These are phyloP conservation scores for Paraurostyla sp. DNA, from an alignment of 73 alveolate genomes.

Conservation along the genomic window DNA sequence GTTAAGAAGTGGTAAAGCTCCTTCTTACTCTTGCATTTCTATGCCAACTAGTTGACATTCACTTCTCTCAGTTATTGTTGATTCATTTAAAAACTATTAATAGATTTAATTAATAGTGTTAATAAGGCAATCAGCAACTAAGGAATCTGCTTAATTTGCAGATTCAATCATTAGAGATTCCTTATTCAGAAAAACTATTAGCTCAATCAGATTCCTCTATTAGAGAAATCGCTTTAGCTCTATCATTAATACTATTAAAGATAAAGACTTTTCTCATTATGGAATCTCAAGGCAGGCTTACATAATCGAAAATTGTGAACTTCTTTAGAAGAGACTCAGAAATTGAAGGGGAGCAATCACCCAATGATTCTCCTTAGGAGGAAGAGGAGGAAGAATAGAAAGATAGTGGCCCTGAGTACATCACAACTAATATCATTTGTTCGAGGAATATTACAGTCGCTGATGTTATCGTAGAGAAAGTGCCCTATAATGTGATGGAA, in stretches of 20 bases:
- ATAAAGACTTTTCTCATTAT: too few species aligned
- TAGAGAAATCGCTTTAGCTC: too few species aligned
- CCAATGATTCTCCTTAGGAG: neutral
- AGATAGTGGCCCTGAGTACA: neutral
- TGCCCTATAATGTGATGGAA: neutral
- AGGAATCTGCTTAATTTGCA: neutral
- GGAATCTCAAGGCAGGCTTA: too few species aligned
- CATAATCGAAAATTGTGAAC: too few species aligned
- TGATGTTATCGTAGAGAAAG: neutral
- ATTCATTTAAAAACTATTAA: neutral
- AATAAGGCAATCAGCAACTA: neutral
- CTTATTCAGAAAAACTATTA: too few species aligned
- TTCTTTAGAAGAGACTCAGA: neutral
- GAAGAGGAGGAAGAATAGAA: neutral
- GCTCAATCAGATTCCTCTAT: too few species aligned
- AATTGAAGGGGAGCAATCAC: neutral
- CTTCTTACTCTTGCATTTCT: constrained; percentile 13
- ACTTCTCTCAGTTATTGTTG: neutral
- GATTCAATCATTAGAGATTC: neutral
- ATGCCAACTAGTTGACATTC: neutral
- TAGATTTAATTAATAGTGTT: neutral
- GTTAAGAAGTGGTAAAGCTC: constrained; percentile 26
- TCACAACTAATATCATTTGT: neutral
- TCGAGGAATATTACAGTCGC: neutral
- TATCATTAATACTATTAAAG: too few species aligned